Base-by-base conservation (phyloP, 352 stramenopile genomes). In the Aphanomyces euteiches region DNA sequence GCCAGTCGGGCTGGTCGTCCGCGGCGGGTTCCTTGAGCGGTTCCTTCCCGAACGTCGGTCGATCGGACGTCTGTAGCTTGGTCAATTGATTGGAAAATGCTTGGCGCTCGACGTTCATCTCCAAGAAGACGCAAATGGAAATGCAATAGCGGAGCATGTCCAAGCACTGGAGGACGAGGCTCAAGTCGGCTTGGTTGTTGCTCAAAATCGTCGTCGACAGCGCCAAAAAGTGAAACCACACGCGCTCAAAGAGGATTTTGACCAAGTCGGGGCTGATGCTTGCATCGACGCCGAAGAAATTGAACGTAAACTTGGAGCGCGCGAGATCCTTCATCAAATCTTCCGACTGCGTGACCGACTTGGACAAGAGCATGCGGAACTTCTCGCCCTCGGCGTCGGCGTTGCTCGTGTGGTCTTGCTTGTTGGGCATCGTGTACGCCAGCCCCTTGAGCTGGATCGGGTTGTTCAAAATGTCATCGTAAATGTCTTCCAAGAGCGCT, bases 141-240 rank as follows among this genome's bases (percentile, higher is more conserved):
- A 94, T 95, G 47, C 78, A 83, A 59, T 84, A 92, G 4, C 87
- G 83, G 5, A 95, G 73, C 17, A 95, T 66, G 59, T 95, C 88
- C 34, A 94, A 81, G 48, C 86, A 93, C 41, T 91, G 86, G 78
- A 91, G 86, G 28, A 81, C 85, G 38, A 92, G 80, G 37, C 81
- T 88, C 70, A 93, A 67, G 73, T 95, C 84, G 8, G 83, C 86
- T 70, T 92, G 82, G 58, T 75, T 79, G 69, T 92, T 88, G 38
- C 84, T 85, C 56, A 96, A 68, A 61, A 96, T 95, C 1, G 83
- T 92, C 6, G 85, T 94, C 38, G 86, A 87, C 0, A 96, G 75
- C 38, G 88, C 83, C n/a, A 94, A 83, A 61, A 98, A 89, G 48
- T 97, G 92, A 73, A 98, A 97, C 93, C 95, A 99, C n/a, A 96